Base-by-base conservation (phyloP, 1,139 yeast species). In the Debaryomyces singareniensis region DNA sequence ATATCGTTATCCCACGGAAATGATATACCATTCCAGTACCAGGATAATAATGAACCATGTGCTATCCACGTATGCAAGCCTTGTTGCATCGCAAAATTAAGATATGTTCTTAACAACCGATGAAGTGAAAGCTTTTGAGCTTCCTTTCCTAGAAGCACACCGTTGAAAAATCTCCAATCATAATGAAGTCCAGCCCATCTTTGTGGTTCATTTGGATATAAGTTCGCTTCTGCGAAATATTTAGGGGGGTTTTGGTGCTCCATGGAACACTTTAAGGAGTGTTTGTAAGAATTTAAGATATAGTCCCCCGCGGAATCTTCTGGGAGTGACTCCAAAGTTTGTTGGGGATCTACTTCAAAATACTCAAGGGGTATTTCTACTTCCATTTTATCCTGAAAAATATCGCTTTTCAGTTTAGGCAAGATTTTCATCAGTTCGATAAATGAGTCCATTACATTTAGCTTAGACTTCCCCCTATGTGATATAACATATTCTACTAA, bases 91-190 rank as follows among this genome's bases (percentile, higher is more conserved):
- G 61, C 46, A 29, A 63, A 61, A 20, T 51, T 50, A 10, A 62
- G 43, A 42, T 57, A 62, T 30, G 49, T 53, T 29, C 53, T 52
- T 25, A 57, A 37, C 20, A 60, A 34, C 20, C 61, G 45, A 37
- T 55, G 60, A 24, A 59, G 47, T 3, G 53, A 38, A 6, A 49
- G 38, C 15, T 43, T 35, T 35, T 58, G 64, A 28, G 49, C 53
- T 15, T 48, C 47, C n/a, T 43, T 42, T 2, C 58, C 61, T 4
- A 50, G 45, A 11, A 49, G 47, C 18, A 58, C 31, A 24, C 82
- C 81, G 40, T 68, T 43, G 43, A 61, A 62, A 34, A 63, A 64
- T 27, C 69, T 42, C 69, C 70, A 63, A 42, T 65, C 71, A 41
- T 62, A 60, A 41, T 65, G 71, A 27, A 58, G 67, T 1, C 78